Base-by-base conservation (phyloP, 1,139 yeast species). In the Zhuliangozyma parablackwelliae region DNA sequence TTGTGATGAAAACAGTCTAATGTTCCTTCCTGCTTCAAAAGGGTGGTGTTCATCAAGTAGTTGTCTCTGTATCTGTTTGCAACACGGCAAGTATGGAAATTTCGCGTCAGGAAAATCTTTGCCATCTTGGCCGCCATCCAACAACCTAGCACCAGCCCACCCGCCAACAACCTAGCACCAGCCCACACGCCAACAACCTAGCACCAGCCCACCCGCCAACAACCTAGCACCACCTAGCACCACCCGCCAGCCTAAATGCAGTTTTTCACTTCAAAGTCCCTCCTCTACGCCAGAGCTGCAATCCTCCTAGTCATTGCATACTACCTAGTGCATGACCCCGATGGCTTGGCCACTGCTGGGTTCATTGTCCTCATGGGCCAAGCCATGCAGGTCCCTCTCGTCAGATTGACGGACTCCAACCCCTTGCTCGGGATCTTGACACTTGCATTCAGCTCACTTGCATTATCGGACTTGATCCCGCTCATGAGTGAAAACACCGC, bases 251-350 rank as follows among this genome's bases (percentile, higher is more conserved):
- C 10, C 10, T 25, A 33, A 31, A 80, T 82, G 87, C 81, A 77
- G 37, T 62, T 79, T 40, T 61, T 82, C 38, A 69, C 84, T 1
- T 72, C 87, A 7, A 67, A 57, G 28, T 56, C 72, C 21, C 56
- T 80, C 36, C 55, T 75, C 16, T 76, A 76, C 43, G 44, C 70
- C 25, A 68, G 89, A 47, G 59, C 75, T 6, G 57, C 63, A 6
- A 64, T 74, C 35, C 66, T 80, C 23, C 48, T 72, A 1, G 53
- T 67, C 9, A 54, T 77, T 7, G 57, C 82, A 9, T 71, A 87
- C 37, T 70, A 85, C 38, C 81, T 86, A 54, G 79, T 80, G 24
- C 80, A 76, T 42, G 73, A 78, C 30, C 71, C 77, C 10, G 65
- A 72, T 41, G 63, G 47, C 2, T 45, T 64, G 33, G 45, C 60